phyloP scores from a whole-genome alignment of 2,329 filamentous ascomycete genomes.

The Meredithiella fracta region DNA sequence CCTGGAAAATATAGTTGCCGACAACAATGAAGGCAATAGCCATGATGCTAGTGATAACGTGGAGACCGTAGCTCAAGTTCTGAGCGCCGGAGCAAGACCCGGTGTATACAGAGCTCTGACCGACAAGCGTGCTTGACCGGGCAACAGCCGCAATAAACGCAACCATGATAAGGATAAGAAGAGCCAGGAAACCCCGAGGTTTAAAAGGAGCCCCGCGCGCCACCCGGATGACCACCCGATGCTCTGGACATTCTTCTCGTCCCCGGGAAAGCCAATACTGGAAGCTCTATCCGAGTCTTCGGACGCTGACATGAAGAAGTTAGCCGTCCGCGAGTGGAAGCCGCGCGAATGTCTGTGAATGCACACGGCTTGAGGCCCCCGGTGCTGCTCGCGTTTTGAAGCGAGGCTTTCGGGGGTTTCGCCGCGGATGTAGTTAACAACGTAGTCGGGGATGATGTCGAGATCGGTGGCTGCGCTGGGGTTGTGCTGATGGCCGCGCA shows the following conservation, averaged over 20 bases:
- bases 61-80: slow-evolving; percentile 26
- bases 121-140: slow-evolving; percentile 21
- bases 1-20: slow-evolving; percentile 37
- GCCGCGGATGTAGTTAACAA: slow-evolving; percentile 37
- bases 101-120: slow-evolving; percentile 24
- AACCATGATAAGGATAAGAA: slow-evolving; percentile 20
- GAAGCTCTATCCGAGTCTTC: slow-evolving; percentile 12
- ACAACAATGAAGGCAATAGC: slow-evolving; percentile 29
- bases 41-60: slow-evolving; percentile 29
- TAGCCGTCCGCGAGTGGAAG: slow-evolving; percentile 22
- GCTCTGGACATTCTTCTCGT: slow-evolving; percentile 11
- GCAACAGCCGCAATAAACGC: slow-evolving; percentile 25
- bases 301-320: slow-evolving; percentile 19
- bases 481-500: slow-evolving; percentile 9
- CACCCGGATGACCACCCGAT: slow-evolving; percentile 26
- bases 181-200: slow-evolving; percentile 16
- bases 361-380: slow-evolving; percentile 6
- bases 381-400: slow-evolving; percentile 25
- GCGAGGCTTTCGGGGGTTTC: slow-evolving; percentile 38
- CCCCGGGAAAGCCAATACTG: background rate
- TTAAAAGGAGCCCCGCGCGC: slow-evolving; percentile 31
- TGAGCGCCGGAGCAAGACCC: slow-evolving; percentile 25
- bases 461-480: slow-evolving; percentile 23
- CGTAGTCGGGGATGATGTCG: slow-evolving; percentile 37
- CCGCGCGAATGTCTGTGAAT: slow-evolving; percentile 12